Evolutionary conservation across 1,284 basidiomycete species (phyloP), one percentile per base, ranked within the genome.

Genomic region (Puccinia coronata): DNA sequence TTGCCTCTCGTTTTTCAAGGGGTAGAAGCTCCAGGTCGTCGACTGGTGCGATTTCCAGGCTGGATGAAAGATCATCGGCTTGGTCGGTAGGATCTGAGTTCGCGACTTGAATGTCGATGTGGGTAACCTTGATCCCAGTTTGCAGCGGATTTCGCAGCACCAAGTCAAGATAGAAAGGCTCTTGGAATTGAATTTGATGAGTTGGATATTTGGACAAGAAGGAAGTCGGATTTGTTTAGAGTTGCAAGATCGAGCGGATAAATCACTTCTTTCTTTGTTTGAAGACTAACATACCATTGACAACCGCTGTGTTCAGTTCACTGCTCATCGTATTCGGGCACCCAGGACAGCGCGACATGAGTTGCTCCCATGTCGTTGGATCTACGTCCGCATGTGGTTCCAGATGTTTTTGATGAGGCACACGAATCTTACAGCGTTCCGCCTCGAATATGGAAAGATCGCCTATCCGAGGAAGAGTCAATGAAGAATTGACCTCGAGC

Each of bases 131-230:
- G n/a, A 79, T 57, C 25, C 39, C 23, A 12, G 77, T 61, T 43
- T 49, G 31, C 39, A 79, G 31, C 28, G 77, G 77, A 28, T 80
- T 80, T 88, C 12, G 92, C 84, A 2, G 87, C 84, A 83, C 92
- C 91, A 0, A 91, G 88, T 70, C 90, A 88, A 2, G 91, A 86
- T 77, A 88, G 87, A 51, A 88, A 86, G 71, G 87, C 85, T 14
- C 86, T 86, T 31, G 53, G 57, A 41, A 34, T 72, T 72, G 43
- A 70, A 51, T 43, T 14, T 70, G n/a, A 69, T 49, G 25, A 25
- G 31, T 47, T 70, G 3, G 23, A 70, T 9, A 34, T 70, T n/a
- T n/a, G n/a, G 25, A 23, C 31, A 70, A 12, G 3, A 63, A 63
- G n/a, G 16, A 14, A 41, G 4, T n/a, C 36, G 25, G n/a, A 39